These are phyloP conservation scores for Trebouxia sp. DNA, from an alignment of 139 green algal genomes.

Conservation along the genomic window DNA sequence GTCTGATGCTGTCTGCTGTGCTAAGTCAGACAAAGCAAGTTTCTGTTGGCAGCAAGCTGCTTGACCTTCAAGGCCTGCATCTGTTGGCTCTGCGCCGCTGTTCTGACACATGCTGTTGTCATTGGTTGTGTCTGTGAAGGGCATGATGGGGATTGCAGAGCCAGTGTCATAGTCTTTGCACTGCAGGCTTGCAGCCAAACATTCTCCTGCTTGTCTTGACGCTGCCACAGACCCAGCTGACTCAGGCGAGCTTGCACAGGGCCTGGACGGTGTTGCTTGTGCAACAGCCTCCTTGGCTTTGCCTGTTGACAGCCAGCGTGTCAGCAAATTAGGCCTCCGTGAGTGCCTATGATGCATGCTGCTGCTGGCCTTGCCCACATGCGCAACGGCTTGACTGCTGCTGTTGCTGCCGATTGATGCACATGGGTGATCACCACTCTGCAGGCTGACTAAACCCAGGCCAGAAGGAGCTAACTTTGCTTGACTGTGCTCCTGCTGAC, in stretches of 20 bases:
- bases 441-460: too few species aligned
- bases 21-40: too few species aligned
- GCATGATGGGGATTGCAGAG: not conserved
- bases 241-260: not conserved
- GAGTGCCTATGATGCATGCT: not conserved
- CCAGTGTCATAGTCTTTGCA: not conserved
- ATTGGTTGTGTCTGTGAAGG: not conserved
- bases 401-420: not conserved
- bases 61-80: too few species aligned
- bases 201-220: not conserved
- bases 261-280: not conserved
- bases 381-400: not conserved
- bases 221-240: slow-evolving; percentile 9
- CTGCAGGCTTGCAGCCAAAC: too few species aligned
- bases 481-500: not conserved
- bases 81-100: too few species aligned
- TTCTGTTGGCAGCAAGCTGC: too few species aligned
- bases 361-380: not conserved
- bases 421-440: not conserved
- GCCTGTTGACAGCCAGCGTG: not conserved
- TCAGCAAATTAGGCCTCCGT: not conserved
- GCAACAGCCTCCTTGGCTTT: not conserved
- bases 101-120: too few species aligned
- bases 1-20: too few species aligned
- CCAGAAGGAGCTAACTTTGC: too few species aligned